Base-by-base conservation (phyloP, 768 basidiomycete genomes). In the Leccinum subtestaceum region DNA sequence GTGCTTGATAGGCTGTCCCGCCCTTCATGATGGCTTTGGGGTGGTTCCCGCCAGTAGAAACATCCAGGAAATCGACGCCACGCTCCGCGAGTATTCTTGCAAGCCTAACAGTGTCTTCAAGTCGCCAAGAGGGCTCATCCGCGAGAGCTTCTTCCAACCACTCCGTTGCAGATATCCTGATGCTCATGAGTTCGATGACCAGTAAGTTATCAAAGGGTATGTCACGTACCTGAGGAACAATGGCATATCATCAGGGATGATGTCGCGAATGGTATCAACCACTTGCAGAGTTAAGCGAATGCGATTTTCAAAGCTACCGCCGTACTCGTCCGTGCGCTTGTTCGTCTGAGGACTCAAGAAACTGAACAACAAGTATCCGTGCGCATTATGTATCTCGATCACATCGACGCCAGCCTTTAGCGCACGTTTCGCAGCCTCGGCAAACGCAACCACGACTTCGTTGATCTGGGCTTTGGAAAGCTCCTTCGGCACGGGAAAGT, bases 1-100 rank as follows among this genome's bases (percentile, higher is more conserved):
- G 82, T 0, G 84, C 81, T 73, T 91, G 85, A 62, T 80, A 84
- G 2, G 77, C 77, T 8, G 71, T 9, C 2, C 59, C 61, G 1
- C 15, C 13, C 17, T 64, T 67, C 7, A 66, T 11, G 4, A 58
- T 34, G 58, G 83, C 82, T 46, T 67, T 64, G 1, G 77, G 68
- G 58, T 79, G 74, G 53, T 79, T 82, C 1, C 90, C 92, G 3
- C 84, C 89, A 0, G 80, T 78, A 4, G 85, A 87, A 36, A 89
- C 81, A 63, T 93, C 91, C 49, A 93, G 72, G 36, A 93, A 75
- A 70, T 93, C 92, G 53, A 93, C 81, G 5, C 89, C 89, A 47
- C 84, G 79, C 13, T 81, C 78, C 17, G 77, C 77, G 17, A 93
- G 78, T 61, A 85, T 79, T 17, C 77, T 74, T 2, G 85, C 82